Base-by-base conservation (phyloP, 306 rosid species). In the Malus orientalis region DNA sequence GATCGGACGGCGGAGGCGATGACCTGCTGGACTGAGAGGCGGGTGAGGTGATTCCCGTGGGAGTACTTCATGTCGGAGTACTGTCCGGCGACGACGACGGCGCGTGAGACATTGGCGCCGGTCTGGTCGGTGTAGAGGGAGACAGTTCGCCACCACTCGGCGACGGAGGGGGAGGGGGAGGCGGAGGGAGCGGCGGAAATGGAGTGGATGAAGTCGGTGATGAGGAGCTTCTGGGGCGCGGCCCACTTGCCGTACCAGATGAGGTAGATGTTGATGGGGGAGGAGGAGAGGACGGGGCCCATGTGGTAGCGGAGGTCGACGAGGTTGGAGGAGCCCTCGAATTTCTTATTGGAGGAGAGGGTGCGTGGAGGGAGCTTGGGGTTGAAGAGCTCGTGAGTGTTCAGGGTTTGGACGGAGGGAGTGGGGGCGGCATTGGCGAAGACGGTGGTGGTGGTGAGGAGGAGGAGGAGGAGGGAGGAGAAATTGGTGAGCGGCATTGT, bases 241-340 rank as follows among this genome's bases (percentile, higher is more conserved):
- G 87, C 32, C 98, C 97, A 94, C 10, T 86, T 85, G 1, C 98
- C 97, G 82, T 94, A 94, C 98, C 98, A 94, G 33, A 91, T 86
- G 25, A 94, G 85, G 89, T 91, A 94, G 29, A 91, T 79, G 67
- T 94, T 91, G 75, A 94, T 90, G 6, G 97, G 97, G 27, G 86
- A 67, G 45, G 88, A 87, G 8, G 97, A 90, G 3, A 94, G 86
- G 1, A 94, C 96, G 0, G 98, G 98, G 6, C 98, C 98, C 98
- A 94, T 94, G 82, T 94, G 98, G 89, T 94, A 94, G 4, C 86
- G 89, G 55, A 94, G 97, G 29, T 81, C 60, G 0, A 94, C 93
- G 3, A 94, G 79, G 59, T 94, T 86, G 2, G 98, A 94, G 6
- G 96, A 88, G 2, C 98, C 98, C 73, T 94, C 98, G 78, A 75